Base-by-base conservation (phyloP, 1,139 yeast genomes). In the Zygosaccharomyces sapae region DNA sequence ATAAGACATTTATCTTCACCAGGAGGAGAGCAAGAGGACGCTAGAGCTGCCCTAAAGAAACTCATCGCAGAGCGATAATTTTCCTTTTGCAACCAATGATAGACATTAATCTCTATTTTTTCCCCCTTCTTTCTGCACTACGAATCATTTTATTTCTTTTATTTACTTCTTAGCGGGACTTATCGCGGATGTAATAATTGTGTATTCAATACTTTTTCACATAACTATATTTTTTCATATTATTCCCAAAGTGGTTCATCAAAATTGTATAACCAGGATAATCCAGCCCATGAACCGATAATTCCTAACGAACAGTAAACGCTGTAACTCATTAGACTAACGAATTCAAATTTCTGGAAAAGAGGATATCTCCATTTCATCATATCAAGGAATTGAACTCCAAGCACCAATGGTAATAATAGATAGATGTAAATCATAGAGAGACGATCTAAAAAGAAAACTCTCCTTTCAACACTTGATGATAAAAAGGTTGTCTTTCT, bases 251-350 rank as follows among this genome's bases (percentile, higher is more conserved):
- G 69, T 4, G 76, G 70, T 55, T 84, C 92, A 57, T 83, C 86
- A 45, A 87, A 81, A 64, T 89, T 86, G 63, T 86, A 90, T 43
- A 86, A 70, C 95, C 96, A 88, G 49, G 86, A 80, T 55, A 90
- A 79, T 1, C 95, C 94, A 52, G 85, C 78, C 95, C 96, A 94
- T 47, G 95, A 81, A 42, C 89, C 77, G 5, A 90, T 73, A 2
- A 92, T 80, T 4, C 98, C 99, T 29, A 87, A 56, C 0, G 89
- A 81, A 65, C 97, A 88, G 66, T 90, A 90, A 1, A 87, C 84
- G 56, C 96, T 87, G 47, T 87, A 78, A 7, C 82, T 69, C 87
- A 92, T 87, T 54, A 90, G 74, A 44, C 87, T 81, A 51, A 87
- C 70, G 61, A 89, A 92, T 64, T 87, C 86, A 51, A 80, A 72